Conservation (phyloP, 495 filamentous ascomycete species). For the Talaromyces trachyspermus region DNA sequence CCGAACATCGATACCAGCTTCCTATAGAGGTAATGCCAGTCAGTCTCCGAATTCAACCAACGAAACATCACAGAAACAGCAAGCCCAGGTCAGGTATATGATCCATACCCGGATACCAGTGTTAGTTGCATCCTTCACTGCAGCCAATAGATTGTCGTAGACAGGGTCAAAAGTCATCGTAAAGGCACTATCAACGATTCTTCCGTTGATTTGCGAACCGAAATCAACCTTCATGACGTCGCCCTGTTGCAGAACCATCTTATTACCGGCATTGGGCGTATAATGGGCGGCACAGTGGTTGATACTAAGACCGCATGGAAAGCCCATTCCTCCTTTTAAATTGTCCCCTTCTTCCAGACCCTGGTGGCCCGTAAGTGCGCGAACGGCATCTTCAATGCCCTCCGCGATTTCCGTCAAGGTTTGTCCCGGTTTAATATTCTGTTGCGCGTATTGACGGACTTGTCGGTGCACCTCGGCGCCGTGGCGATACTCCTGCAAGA, state of each 20-base stretch:
- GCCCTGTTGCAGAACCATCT: slow-evolving; percentile 67
- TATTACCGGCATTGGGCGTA: slow-evolving; percentile 86
- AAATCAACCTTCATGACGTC: slow-evolving; percentile 95
- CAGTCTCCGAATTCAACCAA: neutral
- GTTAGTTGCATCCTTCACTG: slow-evolving; percentile 82
- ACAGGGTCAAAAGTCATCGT: slow-evolving; percentile 80
- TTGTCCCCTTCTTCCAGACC: slow-evolving; percentile 76
- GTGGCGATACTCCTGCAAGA: slow-evolving; percentile 78
- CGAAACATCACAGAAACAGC: neutral
- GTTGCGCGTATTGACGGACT: slow-evolving; percentile 75
- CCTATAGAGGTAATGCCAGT: too few relatives aligned
- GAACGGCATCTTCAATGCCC: slow-evolving; percentile 77
- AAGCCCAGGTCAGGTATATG: too few relatives aligned
- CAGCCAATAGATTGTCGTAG: slow-evolving; percentile 75
- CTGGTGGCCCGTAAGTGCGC: slow-evolving; percentile 68
- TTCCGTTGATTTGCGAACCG: slow-evolving; percentile 82
- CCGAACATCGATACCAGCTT: slow-evolving; percentile 76
- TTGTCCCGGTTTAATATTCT: slow-evolving; percentile 74
- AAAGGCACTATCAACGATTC: slow-evolving; percentile 90
- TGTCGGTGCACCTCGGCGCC: slow-evolving; percentile 85
- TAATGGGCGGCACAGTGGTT: slow-evolving; percentile 89
- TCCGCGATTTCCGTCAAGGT: slow-evolving; percentile 75
- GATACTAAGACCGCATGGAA: slow-evolving; percentile 78
- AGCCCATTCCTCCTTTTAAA: slow-evolving; percentile 75
- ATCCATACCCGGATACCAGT: slow-evolving; percentile 63